Conservation (phyloP, 495 filamentous ascomycete genomes). For the Neurospora sp. region DNA sequence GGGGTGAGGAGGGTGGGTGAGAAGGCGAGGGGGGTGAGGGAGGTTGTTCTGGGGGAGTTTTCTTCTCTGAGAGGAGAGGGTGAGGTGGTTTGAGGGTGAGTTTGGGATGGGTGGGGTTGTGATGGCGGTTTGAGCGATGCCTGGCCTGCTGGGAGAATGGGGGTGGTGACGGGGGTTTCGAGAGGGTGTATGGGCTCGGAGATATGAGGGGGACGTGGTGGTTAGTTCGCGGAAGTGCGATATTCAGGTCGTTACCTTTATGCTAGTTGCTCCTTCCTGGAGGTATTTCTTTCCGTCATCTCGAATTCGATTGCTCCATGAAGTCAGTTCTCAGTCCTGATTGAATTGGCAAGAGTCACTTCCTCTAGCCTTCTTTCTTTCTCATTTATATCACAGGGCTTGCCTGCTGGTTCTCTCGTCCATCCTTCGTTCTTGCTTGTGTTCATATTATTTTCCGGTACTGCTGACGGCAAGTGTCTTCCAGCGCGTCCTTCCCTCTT, state of each 20-base stretch:
- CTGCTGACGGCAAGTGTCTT: neutral
- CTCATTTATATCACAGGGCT: neutral
- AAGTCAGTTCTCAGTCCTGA: neutral
- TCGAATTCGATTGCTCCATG: neutral
- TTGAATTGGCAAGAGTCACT: neutral
- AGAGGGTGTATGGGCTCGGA: too few relatives aligned
- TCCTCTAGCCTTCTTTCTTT: neutral
- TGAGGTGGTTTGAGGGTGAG: neutral
- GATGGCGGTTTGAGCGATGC: too few relatives aligned
- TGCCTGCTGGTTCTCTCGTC: neutral
- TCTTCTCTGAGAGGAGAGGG: neutral
- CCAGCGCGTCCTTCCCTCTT: neutral
- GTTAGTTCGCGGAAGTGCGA: neutral
- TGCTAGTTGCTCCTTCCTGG: neutral
- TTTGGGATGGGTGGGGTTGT: neutral
- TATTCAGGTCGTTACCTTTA: neutral
- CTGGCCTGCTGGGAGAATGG: too few relatives aligned
- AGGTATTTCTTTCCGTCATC: neutral
- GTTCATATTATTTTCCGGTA: neutral
- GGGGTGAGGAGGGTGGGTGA: neutral
- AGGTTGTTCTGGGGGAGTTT: neutral
- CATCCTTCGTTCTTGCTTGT: neutral
- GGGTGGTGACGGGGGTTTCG: too few relatives aligned
- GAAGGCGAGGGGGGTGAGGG: neutral
- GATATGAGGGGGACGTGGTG: neutral